Conservation (phyloP, 495 filamentous ascomycete genomes). For the Hypoxylon rickii region DNA sequence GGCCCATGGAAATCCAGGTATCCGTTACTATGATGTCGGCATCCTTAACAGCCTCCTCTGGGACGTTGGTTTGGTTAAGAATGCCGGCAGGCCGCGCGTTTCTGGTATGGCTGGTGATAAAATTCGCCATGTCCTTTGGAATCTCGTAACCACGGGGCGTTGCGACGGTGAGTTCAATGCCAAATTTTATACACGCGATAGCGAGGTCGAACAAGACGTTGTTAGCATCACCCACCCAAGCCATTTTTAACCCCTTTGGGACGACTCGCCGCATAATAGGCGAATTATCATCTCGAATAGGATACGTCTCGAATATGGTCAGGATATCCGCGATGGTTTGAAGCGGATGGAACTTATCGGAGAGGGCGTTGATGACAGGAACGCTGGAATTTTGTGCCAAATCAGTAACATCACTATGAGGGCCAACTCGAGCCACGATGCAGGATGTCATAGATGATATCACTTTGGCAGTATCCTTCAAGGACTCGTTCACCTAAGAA, state of each 20-base stretch:
- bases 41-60: conserved; percentile 85
- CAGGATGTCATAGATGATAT: conserved; percentile 91
- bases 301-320: conserved; percentile 82
- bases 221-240: conserved; percentile 96
- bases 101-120: conserved; percentile 66
- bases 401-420: conserved; percentile 78
- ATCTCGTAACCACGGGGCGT: conserved; percentile 84
- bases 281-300: conserved; percentile 59
- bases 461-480: conserved; percentile 85
- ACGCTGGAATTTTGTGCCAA: conserved; percentile 81
- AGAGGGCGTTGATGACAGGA: conserved; percentile 94
- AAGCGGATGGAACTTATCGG: conserved; percentile 85
- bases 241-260: conserved; percentile 81
- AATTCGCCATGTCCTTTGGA: conserved; percentile 66
- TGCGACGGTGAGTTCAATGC: conserved; percentile 82
- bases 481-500: conserved; percentile 77
- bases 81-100: conserved; percentile 63
- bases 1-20: conserved; percentile 97
- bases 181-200: conserved; percentile 82
- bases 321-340: conserved; percentile 92
- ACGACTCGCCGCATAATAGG: conserved; percentile 56
- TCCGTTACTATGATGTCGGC: conserved; percentile 94
- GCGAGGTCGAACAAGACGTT: conserved; percentile 95
- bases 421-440: conserved; percentile 86
- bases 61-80: conserved; percentile 72